Evolutionary conservation across 257 asterid species (phyloP).

Genomic region (Forsythia viridissima): DNA sequence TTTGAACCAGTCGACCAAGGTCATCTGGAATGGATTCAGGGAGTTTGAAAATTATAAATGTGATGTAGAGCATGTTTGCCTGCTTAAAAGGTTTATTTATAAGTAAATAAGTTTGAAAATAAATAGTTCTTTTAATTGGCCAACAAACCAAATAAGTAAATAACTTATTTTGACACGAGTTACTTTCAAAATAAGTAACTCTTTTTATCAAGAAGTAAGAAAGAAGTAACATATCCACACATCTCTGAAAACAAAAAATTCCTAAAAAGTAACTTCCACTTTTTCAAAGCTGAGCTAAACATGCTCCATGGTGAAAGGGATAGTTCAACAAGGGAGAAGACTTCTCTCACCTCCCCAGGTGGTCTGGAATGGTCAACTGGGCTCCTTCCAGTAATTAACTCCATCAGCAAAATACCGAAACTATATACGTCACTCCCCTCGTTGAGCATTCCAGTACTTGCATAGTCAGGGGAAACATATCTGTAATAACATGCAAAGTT

Average conservation of each 20-base stretch:
- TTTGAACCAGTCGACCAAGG: slow-evolving; percentile 96
- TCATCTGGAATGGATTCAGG: slow-evolving; percentile 65
- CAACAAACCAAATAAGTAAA: not conserved
- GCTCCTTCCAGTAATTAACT: slow-evolving; percentile 82
- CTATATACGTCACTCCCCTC: slow-evolving; percentile 95
- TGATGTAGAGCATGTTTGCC: not conserved
- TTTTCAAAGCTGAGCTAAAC: not conserved
- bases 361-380: slow-evolving; percentile 93
- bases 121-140: not conserved
- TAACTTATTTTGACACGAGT: not conserved
- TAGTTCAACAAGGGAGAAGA: not conserved
- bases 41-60: slow-evolving; percentile 8
- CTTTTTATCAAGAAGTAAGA: not conserved
- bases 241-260: not conserved
- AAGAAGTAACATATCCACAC: not conserved
- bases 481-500: slow-evolving; percentile 38
- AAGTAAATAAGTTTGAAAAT: not conserved
- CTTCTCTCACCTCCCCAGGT: slow-evolving; percentile 79
- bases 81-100: not conserved
- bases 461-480: slow-evolving; percentile 98
- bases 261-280: not conserved
- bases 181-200: not conserved
- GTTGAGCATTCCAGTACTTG: slow-evolving; percentile 96
- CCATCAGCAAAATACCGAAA: slow-evolving; percentile 95
- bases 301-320: not conserved